Evolutionary conservation across 129 eudicot genomes (phyloP), one percentile per base, ranked within the genome.

Genomic region (Chrysanthemum seticuspe): DNA sequence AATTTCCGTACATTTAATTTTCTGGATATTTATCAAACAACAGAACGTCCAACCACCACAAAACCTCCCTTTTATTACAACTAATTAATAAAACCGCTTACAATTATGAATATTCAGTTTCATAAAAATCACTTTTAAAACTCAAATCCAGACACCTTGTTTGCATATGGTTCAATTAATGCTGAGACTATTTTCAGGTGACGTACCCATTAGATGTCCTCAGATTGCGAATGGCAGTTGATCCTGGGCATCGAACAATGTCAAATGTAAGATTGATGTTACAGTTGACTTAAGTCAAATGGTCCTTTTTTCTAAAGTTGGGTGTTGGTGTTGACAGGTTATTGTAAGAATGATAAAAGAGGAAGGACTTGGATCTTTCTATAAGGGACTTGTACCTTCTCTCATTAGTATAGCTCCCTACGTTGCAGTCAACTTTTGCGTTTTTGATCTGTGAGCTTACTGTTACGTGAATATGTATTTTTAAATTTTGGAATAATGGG

Each of bases 371-470:
- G 88, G 81, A 65, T 85, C 99, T 18, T 94, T 94, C 63, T 94
- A 94, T 64, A 86, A 80, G 78, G 99, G 99, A 75, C 87, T 94
- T 69, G 96, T 93, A 59, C 99, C 99, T 73, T 88, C 99, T 73
- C 96, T 94, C 56, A 82, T 94, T 75, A 91, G 99, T 57, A 88
- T 94, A 72, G 99, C 99, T 13, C 99, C 99, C 73, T 94, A 94
- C 25, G 90, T 94, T 83, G 99, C 99, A 65, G 94, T 94, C 83
- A 94, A 94, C 83, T 94, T 94, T 79, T 94, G 97, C 70, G 85
- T 90, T 44, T 94, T 94, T 86, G 97, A 94, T 89, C 85, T 94
- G 99, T 94, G 89, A 94, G 99, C 78, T 66, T 72, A 59, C 78
- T 47, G 34, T 65, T 71, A 64, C 18, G 3, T 75, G 23, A 14